Percentiles rank a stretch among this genome's conserved stretches.
Conservation (phyloP, 2,329 filamentous ascomycete genomes). For the Microsporum canis region DNA sequence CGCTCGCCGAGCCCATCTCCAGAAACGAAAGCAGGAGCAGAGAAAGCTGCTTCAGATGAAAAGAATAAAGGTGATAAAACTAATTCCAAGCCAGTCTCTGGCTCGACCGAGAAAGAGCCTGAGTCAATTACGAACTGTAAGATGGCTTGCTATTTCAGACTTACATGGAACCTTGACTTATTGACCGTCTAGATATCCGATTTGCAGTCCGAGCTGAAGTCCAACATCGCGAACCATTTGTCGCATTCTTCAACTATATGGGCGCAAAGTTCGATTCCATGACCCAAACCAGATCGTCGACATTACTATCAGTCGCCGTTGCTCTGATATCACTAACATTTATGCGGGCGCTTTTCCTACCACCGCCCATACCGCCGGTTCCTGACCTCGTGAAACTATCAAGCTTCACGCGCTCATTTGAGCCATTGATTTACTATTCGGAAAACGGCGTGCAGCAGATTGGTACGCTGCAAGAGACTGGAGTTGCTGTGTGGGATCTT, state of each 20-base stretch:
- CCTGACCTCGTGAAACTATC: conserved; percentile 87
- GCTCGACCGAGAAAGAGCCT: conserved; percentile 5
- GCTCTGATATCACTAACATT: conserved; percentile 54
- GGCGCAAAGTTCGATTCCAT: conserved; percentile 48
- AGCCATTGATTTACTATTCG: conserved; percentile 88
- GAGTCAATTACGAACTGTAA: conserved; percentile 42
- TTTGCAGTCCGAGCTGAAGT: conserved; percentile 81
- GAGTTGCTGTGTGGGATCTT: conserved; percentile 88
- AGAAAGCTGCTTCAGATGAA: background rate
- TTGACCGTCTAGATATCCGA: conserved; percentile 56
- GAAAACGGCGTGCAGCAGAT: conserved; percentile 81
- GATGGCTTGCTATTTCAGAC: conserved; percentile 16
- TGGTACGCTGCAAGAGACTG: conserved; percentile 77
- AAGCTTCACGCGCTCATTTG: conserved; percentile 77
- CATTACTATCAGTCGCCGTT: conserved; percentile 51
- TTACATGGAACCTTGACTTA: conserved; percentile 13
- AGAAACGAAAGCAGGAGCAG: conserved; percentile 15
- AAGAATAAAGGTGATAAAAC: conserved; percentile 1
- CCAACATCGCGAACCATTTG: conserved; percentile 75
- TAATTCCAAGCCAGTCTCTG: background rate
- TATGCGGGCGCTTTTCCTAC: conserved; percentile 56
- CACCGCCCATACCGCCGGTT: conserved; percentile 54
- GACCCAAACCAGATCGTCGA: conserved; percentile 58
- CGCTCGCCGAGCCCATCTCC: conserved; percentile 45
- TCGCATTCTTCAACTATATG: conserved; percentile 56